Evolutionary conservation across 2,329 filamentous ascomycete genomes (phyloP), one percentile per base, ranked within the genome.

Genomic region (Cladosporium halotolerans): DNA sequence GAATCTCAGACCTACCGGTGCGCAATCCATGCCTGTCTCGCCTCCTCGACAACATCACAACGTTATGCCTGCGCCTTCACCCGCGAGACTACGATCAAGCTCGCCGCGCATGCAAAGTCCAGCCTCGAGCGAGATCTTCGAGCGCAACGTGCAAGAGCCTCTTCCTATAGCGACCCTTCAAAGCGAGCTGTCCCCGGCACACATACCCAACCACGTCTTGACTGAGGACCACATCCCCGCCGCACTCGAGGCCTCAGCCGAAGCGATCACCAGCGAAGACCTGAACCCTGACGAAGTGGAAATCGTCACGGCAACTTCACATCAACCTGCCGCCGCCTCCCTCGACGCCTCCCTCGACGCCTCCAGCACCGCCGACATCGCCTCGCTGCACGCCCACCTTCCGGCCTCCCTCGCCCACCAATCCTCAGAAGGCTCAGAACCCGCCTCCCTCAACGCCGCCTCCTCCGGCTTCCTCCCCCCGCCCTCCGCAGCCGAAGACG

Each of bases 221-320:
- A 96, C 89, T 7, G 92, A 97, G 70, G 91, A 97, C 72, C 82
- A 91, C 67, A 96, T 97, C 61, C 92, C 92, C 7, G 82, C 92
- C 0, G 91, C 95, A 10, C 78, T 97, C 45, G 89, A 96, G 68
- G 92, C 92, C 48, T 92, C 89, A 2, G 95, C 90, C 40, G 83
- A 91, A 63, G 90, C 91, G 54, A 96, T 97, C 64, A 96, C 92
- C 10, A 89, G 96, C 70, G 77, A 83, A 60, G 84, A 85, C 54
- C 79, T 96, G 47, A 86, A 93, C 68, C 89, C 90, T 4, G 90
- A 96, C 68, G 82, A 84, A 19, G 91, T 97, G 51, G 90, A 96
- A 73, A 96, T 97, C 67, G 82, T 96, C 43, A 96, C 88, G 45
- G 90, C 95, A 68, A 79, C 82, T 32, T 83, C 84, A 19, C 91